Evolutionary conservation across 257 asterid genomes (phyloP), one percentile per base, ranked within the genome.

Genomic region (Gentiana macrophylla): DNA sequence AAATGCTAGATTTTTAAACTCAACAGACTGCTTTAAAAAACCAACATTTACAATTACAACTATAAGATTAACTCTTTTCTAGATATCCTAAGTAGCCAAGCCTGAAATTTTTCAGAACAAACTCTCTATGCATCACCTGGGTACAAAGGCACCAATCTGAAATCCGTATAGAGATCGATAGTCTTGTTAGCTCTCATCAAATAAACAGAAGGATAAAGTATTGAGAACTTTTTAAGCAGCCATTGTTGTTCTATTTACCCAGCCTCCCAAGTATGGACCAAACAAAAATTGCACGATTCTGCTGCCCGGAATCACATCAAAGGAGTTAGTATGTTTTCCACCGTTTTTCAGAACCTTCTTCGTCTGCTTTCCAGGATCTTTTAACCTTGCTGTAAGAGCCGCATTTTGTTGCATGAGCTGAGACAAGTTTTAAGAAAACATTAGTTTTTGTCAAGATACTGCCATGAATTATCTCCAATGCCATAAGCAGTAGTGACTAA

Each of bases 321-420:
- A 49, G 56, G 37, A 63, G 15, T 57, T 24, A 24, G 49, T 5
- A 55, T 33, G 37, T 47, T 0, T 54, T 35, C 58, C 51, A 13
- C 35, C 49, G 61, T 55, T 54, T 33, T 47, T 58, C 53, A 64
- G 38, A 11, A 51, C 24, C 24, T 24, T 50, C 32, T 32, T 34
- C 59, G 43, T 35, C 38, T 57, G 53, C 53, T 32, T 47, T 61
- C 61, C 73, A 57, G 72, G 50, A 68, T 70, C 68, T 44, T 61
- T 51, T 65, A 70, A 67, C 55, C 70, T 64, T 50, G 79, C 71
- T 66, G 62, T 72, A 15, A 86, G 93, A 59, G 64, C 38, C 50
- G 55, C 61, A 49, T 71, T 80, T 72, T 76, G 82, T 72, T 52
- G 64, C 68, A 52, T 74, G 58, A 83, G 74, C 95, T 86, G 84